Evolutionary conservation across 139 green algal genomes (phyloP).

Genomic region (Chlorella ohadii): DNA sequence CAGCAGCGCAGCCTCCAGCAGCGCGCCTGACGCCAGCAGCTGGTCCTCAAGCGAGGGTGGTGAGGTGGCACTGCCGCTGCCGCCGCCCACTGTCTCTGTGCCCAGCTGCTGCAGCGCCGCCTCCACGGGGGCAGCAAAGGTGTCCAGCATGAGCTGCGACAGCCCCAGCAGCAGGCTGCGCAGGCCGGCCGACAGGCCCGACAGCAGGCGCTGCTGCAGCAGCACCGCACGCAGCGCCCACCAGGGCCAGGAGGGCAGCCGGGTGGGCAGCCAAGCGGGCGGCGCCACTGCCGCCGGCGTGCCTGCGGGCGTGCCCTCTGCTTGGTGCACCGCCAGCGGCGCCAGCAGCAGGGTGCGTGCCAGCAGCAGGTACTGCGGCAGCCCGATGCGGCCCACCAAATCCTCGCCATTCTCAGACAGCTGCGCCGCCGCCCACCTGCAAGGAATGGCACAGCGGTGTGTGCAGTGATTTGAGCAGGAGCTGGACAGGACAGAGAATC

Average conservation of each 20-base stretch:
- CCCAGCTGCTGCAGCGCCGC: background rate
- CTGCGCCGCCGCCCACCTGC: slow-evolving; percentile 54
- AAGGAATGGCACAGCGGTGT: background rate
- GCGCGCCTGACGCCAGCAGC: slow-evolving; percentile 36
- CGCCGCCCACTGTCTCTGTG: background rate
- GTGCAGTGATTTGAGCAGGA: background rate
- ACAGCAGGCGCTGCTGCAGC: slow-evolving; percentile 71
- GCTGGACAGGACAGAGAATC: no score
- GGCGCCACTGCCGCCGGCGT: background rate
- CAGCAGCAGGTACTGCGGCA: slow-evolving; percentile 84
- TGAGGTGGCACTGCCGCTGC: slow-evolving; percentile 15
- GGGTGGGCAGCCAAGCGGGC: slow-evolving; percentile 4
- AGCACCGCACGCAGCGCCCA: slow-evolving; percentile 66
- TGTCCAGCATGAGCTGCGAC: background rate
- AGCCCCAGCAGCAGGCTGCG: slow-evolving; percentile 41
- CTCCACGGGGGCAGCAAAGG: background rate
- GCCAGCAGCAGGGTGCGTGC: slow-evolving; percentile 57
- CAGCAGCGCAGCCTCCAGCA: slow-evolving; percentile 64
- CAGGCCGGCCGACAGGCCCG: slow-evolving; percentile 58
- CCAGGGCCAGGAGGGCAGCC: slow-evolving; percentile 57
- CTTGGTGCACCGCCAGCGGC: slow-evolving; percentile 33
- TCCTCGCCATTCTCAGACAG: slow-evolving; percentile 82
- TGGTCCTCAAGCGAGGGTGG: background rate
- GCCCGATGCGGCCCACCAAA: slow-evolving; percentile 48
- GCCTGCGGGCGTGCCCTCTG: background rate